A percentile compares a stretch with the other conserved stretches of the same genome.
Evolutionary conservation across 768 basidiomycete genomes (phyloP).

Genomic region (Ramaria sp.): DNA sequence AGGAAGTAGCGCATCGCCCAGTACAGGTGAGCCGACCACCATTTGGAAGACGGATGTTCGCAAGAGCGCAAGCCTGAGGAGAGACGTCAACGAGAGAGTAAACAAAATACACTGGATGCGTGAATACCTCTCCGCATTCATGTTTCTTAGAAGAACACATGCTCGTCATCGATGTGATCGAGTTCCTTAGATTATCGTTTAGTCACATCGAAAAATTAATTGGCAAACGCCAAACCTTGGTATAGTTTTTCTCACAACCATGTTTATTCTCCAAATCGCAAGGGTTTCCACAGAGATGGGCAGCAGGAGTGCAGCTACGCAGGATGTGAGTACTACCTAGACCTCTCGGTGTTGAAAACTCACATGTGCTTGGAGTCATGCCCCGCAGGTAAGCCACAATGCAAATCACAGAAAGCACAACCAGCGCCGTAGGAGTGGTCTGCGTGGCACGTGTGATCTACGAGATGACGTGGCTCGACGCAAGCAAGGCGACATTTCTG

Average conservation of each 20-base stretch:
- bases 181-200: slow-evolving; percentile 26
- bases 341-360: slow-evolving; percentile 11
- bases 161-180: slow-evolving; percentile 36
- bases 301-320: slow-evolving; percentile 38
- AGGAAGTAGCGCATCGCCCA: neutral
- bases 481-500: slow-evolving; percentile 37
- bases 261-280: slow-evolving; percentile 34
- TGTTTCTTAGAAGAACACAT: slow-evolving; percentile 42
- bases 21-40: neutral
- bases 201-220: no score
- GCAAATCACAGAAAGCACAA: slow-evolving; percentile 34
- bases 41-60: neutral
- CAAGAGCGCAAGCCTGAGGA: neutral
- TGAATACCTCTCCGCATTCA: slow-evolving; percentile 40
- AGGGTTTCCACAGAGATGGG: slow-evolving; percentile 42
- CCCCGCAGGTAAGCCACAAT: slow-evolving; percentile 43
- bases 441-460: slow-evolving; percentile 41
- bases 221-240: slow-evolving; percentile 38
- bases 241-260: slow-evolving; percentile 43
- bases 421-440: slow-evolving; percentile 32
- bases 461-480: slow-evolving; percentile 28
- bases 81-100: neutral
- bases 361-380: slow-evolving; percentile 47
- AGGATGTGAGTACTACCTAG: neutral
- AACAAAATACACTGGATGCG: neutral